These are phyloP conservation scores for Vigna reflexopilosa DNA, from an alignment of 306 rosid species.

Conservation along the genomic window DNA sequence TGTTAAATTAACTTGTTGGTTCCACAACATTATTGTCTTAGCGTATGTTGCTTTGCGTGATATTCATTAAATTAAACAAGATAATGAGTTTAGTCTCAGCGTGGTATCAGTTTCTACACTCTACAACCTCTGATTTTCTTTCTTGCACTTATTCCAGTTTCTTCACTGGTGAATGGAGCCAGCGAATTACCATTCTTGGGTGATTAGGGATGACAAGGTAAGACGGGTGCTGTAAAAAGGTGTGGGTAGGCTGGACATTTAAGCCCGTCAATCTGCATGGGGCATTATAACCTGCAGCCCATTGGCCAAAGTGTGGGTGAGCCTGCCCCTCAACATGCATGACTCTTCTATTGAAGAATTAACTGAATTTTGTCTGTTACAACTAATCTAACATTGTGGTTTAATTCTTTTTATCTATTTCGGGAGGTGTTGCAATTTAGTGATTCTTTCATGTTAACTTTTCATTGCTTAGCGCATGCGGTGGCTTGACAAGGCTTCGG, in stretches of 20 bases:
- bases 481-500: constrained; percentile 22
- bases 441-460: not conserved
- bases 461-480: not conserved
- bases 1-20: not conserved
- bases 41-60: not conserved
- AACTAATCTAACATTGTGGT: constrained; percentile 6
- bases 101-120: not conserved
- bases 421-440: constrained; percentile 15
- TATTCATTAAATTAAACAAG: not conserved
- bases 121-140: not conserved
- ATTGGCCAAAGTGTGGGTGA: too few relatives aligned
- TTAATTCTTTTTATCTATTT: not conserved
- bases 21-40: not conserved
- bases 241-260: too few relatives aligned
- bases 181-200: not conserved
- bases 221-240: too few relatives aligned
- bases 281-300: too few relatives aligned
- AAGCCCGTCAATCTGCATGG: too few relatives aligned
- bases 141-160: not conserved
- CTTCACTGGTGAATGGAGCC: not conserved
- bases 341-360: not conserved
- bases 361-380: not conserved
- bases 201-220: too few relatives aligned
- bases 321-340: not conserved
- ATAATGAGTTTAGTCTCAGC: not conserved